These are phyloP conservation scores for Xylariaceae sp. DNA, from an alignment of 2,329 filamentous ascomycete species.

Conservation along the genomic window DNA sequence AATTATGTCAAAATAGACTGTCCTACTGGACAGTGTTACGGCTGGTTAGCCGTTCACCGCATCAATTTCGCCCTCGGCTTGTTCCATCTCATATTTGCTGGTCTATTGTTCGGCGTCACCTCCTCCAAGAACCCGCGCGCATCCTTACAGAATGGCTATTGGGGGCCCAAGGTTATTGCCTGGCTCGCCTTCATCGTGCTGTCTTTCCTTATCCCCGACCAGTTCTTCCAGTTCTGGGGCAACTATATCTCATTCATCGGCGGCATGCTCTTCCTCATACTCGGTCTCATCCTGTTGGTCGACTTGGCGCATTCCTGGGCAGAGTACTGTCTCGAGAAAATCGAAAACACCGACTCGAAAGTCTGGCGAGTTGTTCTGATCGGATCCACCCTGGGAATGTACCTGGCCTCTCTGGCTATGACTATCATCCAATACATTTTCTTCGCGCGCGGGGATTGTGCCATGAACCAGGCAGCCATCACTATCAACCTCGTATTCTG, in stretches of 20 bases:
- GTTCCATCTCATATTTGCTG: slow-evolving; percentile 83
- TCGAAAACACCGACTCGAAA: slow-evolving; percentile 81
- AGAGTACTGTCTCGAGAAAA: slow-evolving; percentile 90
- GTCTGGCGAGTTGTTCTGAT: slow-evolving; percentile 84
- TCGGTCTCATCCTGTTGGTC: slow-evolving; percentile 87
- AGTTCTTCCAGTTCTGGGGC: slow-evolving; percentile 92
- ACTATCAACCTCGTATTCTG: slow-evolving; percentile 88
- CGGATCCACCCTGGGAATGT: slow-evolving; percentile 91
- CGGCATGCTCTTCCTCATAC: slow-evolving; percentile 88
- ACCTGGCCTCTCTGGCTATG: slow-evolving; percentile 84
- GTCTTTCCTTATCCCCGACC: slow-evolving; percentile 92
- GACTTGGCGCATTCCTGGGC: slow-evolving; percentile 97
- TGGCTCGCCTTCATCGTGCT: slow-evolving; percentile 85
- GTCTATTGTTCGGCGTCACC: slow-evolving; percentile 79
- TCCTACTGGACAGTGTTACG: slow-evolving; percentile 84
- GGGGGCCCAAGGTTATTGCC: slow-evolving; percentile 90
- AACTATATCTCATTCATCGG: slow-evolving; percentile 87
- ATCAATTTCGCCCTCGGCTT: slow-evolving; percentile 97
- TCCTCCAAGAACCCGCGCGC: slow-evolving; percentile 85
- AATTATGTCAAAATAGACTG: slow-evolving; percentile 97
- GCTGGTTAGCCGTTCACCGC: slow-evolving; percentile 92
- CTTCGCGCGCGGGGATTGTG: slow-evolving; percentile 76
- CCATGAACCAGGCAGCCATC: slow-evolving; percentile 96
- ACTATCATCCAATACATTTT: slow-evolving; percentile 96
- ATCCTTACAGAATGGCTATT: slow-evolving; percentile 93